Percentiles rank a stretch among this genome's conserved stretches.
Evolutionary conservation across 2,329 filamentous ascomycete species (phyloP).

Genomic region (Alternaria sp.): DNA sequence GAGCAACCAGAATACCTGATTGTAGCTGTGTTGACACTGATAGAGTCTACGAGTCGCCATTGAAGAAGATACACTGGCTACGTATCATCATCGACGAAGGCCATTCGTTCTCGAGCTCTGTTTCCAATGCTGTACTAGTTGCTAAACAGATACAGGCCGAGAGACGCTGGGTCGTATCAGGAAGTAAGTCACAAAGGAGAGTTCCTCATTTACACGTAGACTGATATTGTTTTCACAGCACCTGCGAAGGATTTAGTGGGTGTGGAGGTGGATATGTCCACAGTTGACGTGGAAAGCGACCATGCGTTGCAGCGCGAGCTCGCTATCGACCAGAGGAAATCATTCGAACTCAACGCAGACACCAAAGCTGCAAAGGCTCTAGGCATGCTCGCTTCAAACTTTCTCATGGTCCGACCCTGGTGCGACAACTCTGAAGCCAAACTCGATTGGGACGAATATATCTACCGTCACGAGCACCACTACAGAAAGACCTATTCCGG

Average conservation of each 20-base stretch:
- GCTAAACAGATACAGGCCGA: slow-evolving; percentile 67
- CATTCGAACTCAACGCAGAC: slow-evolving; percentile 49
- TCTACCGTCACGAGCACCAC: slow-evolving; percentile 61
- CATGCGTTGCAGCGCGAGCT: slow-evolving; percentile 31
- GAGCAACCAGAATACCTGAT: slow-evolving; percentile 53
- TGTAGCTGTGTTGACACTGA: slow-evolving; percentile 56
- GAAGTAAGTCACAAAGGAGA: slow-evolving; percentile 57
- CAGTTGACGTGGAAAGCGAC: slow-evolving; percentile 43
- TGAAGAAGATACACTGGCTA: slow-evolving; percentile 82
- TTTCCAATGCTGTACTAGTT: slow-evolving; percentile 66
- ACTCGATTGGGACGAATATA: slow-evolving; percentile 77
- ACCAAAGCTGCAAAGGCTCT: slow-evolving; percentile 65
- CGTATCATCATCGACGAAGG: slow-evolving; percentile 93
- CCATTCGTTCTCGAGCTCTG: slow-evolving; percentile 78
- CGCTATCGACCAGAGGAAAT: slow-evolving; percentile 53
- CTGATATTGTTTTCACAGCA: slow-evolving; percentile 48
- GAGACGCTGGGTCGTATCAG: slow-evolving; percentile 87
- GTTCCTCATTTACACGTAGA: not conserved
- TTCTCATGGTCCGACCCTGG: slow-evolving; percentile 82
- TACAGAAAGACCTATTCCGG: slow-evolving; percentile 65
- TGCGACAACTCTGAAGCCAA: slow-evolving; percentile 69
- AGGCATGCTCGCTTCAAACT: slow-evolving; percentile 72
- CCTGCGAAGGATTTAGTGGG: slow-evolving; percentile 86
- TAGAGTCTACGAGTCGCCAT: slow-evolving; percentile 64
- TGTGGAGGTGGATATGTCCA: slow-evolving; percentile 67